phyloP scores from a whole-genome alignment of 805 yeast species.

The Starmerella kuoi region DNA sequence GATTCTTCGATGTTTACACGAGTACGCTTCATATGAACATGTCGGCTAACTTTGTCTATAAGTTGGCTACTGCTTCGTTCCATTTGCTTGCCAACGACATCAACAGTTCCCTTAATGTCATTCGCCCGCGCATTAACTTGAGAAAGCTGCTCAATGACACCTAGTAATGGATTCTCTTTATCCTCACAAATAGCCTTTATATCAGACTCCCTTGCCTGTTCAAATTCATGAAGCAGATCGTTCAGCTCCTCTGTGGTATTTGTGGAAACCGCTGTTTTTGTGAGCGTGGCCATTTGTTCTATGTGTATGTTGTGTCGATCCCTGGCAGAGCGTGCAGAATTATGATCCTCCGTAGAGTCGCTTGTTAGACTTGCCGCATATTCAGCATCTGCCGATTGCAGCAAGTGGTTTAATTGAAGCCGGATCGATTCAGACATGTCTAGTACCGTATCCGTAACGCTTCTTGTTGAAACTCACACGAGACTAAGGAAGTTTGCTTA shows the following conservation, averaged over 20 bases:
- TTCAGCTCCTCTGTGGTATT: constrained; percentile 47
- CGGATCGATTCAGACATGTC: constrained; percentile 19
- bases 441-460: too few species aligned
- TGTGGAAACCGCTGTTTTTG: constrained; percentile 47
- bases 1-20: constrained; percentile 61
- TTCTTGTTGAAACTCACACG: background rate
- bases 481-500: background rate
- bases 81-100: constrained; percentile 44
- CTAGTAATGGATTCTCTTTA: constrained; percentile 39
- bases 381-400: constrained; percentile 14
- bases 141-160: constrained; percentile 49
- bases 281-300: constrained; percentile 67
- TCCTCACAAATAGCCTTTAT: constrained; percentile 49
- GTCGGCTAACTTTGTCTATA: constrained; percentile 32
- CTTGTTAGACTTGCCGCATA: constrained; percentile 3
- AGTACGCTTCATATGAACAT: constrained; percentile 16
- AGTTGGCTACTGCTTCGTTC: constrained; percentile 56
- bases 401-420: constrained; percentile 20
- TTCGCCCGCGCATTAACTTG: constrained; percentile 47
- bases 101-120: constrained; percentile 43
- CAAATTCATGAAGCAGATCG: constrained; percentile 42
- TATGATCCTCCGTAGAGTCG: background rate
- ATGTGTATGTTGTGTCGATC: constrained; percentile 33
- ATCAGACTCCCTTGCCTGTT: constrained; percentile 49
- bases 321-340: background rate